These are phyloP conservation scores for Gillenia trifoliata DNA, from an alignment of 306 rosid species.

Conservation along the genomic window DNA sequence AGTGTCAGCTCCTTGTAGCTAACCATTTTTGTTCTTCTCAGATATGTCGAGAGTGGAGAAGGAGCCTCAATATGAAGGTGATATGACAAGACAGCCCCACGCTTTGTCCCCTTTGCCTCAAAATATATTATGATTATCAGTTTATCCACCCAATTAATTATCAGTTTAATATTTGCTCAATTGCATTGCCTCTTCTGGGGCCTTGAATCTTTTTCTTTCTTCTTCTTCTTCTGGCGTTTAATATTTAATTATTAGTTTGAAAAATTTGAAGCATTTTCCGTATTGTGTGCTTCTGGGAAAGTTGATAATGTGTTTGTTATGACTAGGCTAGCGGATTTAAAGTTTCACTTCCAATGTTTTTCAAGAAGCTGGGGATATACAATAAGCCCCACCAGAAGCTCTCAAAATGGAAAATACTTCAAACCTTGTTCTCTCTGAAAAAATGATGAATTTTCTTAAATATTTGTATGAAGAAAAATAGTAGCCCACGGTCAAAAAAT, in stretches of 20 bases:
- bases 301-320: neutral
- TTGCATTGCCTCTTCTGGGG: too few relatives aligned
- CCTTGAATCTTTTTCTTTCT: neutral
- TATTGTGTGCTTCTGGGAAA: too few relatives aligned
- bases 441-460: too few relatives aligned
- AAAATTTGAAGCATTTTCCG: neutral
- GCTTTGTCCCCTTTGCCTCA: constrained; percentile 35
- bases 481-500: neutral
- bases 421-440: neutral
- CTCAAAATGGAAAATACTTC: neutral
- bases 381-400: too few relatives aligned
- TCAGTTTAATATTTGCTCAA: neutral
- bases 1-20: too few relatives aligned
- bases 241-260: too few relatives aligned
- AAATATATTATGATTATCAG: neutral
- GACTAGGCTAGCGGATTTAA: neutral
- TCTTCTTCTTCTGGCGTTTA: neutral
- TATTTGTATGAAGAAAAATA: too few relatives aligned
- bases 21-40: neutral
- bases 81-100: constrained; percentile 49
- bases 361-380: neutral
- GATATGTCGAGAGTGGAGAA: neutral
- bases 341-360: too few relatives aligned
- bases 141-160: neutral
- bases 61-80: constrained; percentile 25